These are phyloP conservation scores for Apiospora pterosperma DNA, from an alignment of 2,329 filamentous ascomycete species.

Conservation along the genomic window DNA sequence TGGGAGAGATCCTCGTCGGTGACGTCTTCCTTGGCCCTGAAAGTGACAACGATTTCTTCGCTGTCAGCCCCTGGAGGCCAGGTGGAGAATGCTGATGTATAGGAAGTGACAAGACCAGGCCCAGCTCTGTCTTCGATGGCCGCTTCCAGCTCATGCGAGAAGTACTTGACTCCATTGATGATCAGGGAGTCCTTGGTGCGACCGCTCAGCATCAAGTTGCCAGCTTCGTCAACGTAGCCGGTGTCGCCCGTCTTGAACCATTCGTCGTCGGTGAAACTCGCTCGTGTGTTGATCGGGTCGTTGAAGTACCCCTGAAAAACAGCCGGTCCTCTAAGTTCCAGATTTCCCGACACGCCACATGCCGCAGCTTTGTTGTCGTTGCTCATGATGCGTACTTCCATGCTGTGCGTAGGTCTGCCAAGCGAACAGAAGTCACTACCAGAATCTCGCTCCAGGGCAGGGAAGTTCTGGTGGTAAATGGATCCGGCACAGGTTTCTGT, in stretches of 20 bases:
- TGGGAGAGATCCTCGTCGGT: background rate
- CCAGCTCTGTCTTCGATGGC: background rate
- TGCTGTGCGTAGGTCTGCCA: background rate
- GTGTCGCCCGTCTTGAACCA: constrained; percentile 5
- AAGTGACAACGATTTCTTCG: constrained; percentile 6
- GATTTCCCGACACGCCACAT: background rate
- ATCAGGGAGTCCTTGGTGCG: constrained; percentile 4
- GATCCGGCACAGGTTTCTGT: constrained; percentile 10
- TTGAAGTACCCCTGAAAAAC: background rate
- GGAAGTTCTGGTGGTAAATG: constrained; percentile 8
- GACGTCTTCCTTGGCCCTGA: background rate
- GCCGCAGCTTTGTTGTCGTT: background rate
- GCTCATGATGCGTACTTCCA: constrained; percentile 1
- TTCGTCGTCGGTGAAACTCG: background rate
- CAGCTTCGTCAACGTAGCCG: background rate
- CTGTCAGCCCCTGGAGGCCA: background rate
- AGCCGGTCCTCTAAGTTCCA: background rate
- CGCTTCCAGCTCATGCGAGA: constrained; percentile 3
- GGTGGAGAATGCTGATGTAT: background rate
- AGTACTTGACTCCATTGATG: constrained; percentile 4
- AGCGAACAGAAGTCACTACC: constrained; percentile 5
- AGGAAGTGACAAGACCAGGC: background rate
- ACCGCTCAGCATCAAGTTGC: background rate
- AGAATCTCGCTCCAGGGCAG: background rate
- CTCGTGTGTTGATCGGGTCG: background rate